Percentiles rank a stretch among this genome's conserved stretches.
These are phyloP conservation scores for Odontarrhena argentea DNA, from an alignment of 345 rosid species.

Conservation along the genomic window DNA sequence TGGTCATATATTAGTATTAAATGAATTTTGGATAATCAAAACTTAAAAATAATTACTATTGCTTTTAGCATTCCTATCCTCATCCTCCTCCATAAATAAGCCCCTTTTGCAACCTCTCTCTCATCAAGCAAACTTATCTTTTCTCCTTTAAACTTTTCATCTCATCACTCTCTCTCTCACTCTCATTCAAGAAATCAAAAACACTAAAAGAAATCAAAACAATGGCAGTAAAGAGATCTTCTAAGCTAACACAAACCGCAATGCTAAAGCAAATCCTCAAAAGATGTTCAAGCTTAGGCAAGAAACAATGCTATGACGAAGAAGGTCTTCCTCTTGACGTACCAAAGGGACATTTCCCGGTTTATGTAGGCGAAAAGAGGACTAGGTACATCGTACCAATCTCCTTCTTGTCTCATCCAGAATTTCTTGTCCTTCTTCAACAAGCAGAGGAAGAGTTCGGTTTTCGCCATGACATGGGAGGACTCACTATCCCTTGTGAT, in stretches of 20 bases:
- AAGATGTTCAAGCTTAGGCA: slow-evolving; percentile 83
- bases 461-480: slow-evolving; percentile 85
- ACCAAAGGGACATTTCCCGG: slow-evolving; percentile 94
- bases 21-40: slow-evolving; percentile 25
- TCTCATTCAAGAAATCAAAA: slow-evolving; percentile 1
- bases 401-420: slow-evolving; percentile 73
- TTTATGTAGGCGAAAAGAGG: slow-evolving; percentile 83
- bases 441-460: slow-evolving; percentile 98
- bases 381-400: slow-evolving; percentile 84
- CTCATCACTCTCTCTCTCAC: slow-evolving; percentile 20
- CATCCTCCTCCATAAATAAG: slow-evolving; percentile 49
- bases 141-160: slow-evolving; percentile 9
- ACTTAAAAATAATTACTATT: slow-evolving; percentile 16
- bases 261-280: slow-evolving; percentile 71
- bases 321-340: slow-evolving; percentile 75
- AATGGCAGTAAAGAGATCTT: slow-evolving; percentile 68
- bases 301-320: slow-evolving; percentile 54
- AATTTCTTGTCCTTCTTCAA: slow-evolving; percentile 72
- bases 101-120: slow-evolving; percentile 28
- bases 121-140: slow-evolving; percentile 36
- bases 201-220: slow-evolving; percentile 1
- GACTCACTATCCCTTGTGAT: slow-evolving; percentile 89
- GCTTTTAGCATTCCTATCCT: slow-evolving; percentile 31
- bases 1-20: not conserved
- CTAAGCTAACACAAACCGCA: slow-evolving; percentile 66